Conservation (phyloP, 1,284 basidiomycete genomes). For the Tilletiopsis washingtonensis region DNA sequence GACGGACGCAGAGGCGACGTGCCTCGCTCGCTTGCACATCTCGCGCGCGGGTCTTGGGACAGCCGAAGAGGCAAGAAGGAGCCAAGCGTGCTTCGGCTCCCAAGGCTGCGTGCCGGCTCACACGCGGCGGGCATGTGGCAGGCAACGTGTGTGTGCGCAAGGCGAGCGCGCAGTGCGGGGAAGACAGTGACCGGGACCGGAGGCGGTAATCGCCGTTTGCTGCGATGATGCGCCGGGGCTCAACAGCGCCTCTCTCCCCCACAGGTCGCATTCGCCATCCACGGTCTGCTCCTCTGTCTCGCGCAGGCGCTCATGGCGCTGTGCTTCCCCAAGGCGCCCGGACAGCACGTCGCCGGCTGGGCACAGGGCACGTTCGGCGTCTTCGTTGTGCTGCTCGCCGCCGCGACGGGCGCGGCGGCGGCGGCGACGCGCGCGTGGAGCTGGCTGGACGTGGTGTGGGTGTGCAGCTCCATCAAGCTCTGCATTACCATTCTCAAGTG, state of each 20-base stretch:
- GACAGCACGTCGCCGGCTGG: constrained; percentile 3
- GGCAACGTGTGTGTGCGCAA: no score
- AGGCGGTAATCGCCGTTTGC: constrained; percentile 24
- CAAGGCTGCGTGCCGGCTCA: no score
- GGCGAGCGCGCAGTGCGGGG: no score
- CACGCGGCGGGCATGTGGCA: no score
- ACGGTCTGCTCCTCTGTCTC: constrained; percentile 16
- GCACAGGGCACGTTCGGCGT: not conserved
- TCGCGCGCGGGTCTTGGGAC: no score
- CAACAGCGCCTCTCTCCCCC: no score
- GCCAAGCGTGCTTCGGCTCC: no score
- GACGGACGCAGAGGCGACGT: no score
- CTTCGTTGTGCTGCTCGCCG: no score
- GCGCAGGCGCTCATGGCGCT: not conserved
- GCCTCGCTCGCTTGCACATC: no score
- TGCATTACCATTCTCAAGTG: constrained; percentile 47
- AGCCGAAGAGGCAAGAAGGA: no score
- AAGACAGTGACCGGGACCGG: no score
- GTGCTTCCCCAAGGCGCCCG: constrained; percentile 3
- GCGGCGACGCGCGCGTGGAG: not conserved
- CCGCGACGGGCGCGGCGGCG: constrained; percentile 9
- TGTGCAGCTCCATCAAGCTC: constrained; percentile 47
- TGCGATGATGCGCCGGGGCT: constrained; percentile 31
- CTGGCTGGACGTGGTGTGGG: constrained; percentile 24
- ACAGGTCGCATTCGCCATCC: constrained; percentile 22